Evolutionary conservation across 208 protist genomes (phyloP).

Genomic region (Wallacemonas rigidus): DNA sequence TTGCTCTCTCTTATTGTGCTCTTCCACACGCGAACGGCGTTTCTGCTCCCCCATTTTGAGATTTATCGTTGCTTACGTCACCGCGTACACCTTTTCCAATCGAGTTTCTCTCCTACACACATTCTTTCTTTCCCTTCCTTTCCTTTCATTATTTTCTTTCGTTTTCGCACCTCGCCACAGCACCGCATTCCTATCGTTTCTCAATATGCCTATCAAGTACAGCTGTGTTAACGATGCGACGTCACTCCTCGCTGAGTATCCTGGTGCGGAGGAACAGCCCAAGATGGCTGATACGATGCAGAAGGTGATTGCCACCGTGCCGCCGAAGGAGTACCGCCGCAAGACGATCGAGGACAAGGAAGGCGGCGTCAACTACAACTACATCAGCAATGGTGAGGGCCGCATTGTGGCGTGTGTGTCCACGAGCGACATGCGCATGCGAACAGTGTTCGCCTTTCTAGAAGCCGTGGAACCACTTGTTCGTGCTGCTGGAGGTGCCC

Average conservation of each 20-base stretch:
- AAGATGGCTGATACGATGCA: constrained; percentile 86
- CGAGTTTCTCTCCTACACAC: constrained; percentile 16
- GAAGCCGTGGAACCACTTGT: constrained; percentile 89
- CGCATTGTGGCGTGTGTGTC: constrained; percentile 88
- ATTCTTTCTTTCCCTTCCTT: constrained; percentile 21
- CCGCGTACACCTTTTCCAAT: not conserved
- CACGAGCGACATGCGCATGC: constrained; percentile 89
- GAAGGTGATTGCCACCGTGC: constrained; percentile 87
- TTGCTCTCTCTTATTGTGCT: no score
- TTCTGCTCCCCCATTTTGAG: not conserved
- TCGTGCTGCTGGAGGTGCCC: constrained; percentile 39
- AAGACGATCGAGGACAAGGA: constrained; percentile 92
- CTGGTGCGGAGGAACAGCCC: constrained; percentile 64
- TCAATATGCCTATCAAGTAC: constrained; percentile 88
- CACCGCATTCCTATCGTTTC: no score
- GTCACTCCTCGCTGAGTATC: constrained; percentile 81
- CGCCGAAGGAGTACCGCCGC: constrained; percentile 82
- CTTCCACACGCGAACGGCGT: no score
- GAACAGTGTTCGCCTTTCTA: constrained; percentile 89
- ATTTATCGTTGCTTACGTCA: constrained; percentile 13
- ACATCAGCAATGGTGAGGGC: constrained; percentile 91
- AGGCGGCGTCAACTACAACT: constrained; percentile 90
- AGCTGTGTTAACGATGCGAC: constrained; percentile 88
- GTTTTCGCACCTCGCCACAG: not conserved
- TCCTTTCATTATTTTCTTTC: constrained; percentile 1